Conservation (phyloP, 2,329 filamentous ascomycete species). For the Talaromyces pinophilus region DNA sequence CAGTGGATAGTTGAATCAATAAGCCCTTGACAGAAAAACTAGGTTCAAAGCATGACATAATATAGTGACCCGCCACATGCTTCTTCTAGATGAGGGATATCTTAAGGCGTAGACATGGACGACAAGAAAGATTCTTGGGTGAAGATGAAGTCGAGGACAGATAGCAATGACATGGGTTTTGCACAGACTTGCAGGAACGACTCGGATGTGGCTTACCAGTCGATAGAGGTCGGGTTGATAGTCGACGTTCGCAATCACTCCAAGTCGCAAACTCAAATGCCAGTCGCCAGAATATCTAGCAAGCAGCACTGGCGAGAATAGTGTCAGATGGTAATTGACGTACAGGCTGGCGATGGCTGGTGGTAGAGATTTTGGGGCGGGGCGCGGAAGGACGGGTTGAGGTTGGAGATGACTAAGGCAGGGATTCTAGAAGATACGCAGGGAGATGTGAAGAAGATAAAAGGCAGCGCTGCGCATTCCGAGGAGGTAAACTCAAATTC, state of each 20-base stretch:
- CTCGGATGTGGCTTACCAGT: slow-evolving; percentile 1
- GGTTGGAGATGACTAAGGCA: slow-evolving; percentile 13
- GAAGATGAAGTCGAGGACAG: not conserved
- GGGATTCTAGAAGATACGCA: slow-evolving; percentile 16
- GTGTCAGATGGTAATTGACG: not conserved
- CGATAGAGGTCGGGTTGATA: not conserved
- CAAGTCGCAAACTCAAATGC: not conserved
- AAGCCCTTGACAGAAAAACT: not conserved
- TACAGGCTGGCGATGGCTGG: not conserved
- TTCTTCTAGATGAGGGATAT: not conserved
- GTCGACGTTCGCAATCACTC: not conserved
- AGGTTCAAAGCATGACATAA: not conserved
- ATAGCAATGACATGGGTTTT: not conserved
- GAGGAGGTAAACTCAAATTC: not conserved
- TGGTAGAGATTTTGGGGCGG: slow-evolving; percentile 4
- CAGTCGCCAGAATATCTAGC: not conserved
- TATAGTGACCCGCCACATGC: not conserved
- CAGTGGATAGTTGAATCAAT: not conserved
- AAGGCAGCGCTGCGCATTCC: not conserved
- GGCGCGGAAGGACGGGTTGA: not conserved
- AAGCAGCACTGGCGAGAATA: not conserved
- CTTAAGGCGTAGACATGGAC: not conserved
- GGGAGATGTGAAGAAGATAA: not conserved
- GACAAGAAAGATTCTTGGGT: not conserved
- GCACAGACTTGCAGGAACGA: not conserved